Percentiles rank a stretch among this genome's conserved stretches.
phyloP scores from a whole-genome alignment of 345 rosid species.

The Raphanus sativus region DNA sequence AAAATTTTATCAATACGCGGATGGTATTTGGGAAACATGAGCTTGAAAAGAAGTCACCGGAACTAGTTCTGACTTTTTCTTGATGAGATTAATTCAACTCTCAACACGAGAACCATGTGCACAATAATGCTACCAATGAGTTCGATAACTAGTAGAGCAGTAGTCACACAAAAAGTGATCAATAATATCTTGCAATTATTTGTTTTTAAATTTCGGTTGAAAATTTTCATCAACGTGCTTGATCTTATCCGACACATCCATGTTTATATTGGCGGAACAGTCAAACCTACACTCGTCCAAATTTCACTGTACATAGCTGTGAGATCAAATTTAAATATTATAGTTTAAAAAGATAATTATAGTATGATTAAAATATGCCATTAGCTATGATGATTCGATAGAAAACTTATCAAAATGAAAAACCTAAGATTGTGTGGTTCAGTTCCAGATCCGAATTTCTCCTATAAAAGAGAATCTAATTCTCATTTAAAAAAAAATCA shows the following conservation, averaged over 20 bases:
- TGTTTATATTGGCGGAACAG: neutral
- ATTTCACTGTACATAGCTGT: neutral
- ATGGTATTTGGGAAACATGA: neutral
- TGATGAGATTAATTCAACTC: neutral
- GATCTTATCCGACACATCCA: constrained; percentile 27
- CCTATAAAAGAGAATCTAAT: neutral
- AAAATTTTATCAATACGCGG: neutral
- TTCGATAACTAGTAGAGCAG: neutral
- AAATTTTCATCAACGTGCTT: constrained; percentile 12
- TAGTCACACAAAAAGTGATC: constrained; percentile 11
- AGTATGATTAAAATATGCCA: neutral
- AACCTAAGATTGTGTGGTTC: neutral
- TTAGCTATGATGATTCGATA: neutral
- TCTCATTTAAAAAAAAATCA: neutral
- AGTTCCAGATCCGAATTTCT: neutral
- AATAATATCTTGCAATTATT: neutral
- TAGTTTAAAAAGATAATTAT: neutral
- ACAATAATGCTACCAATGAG: neutral
- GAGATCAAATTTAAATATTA: neutral
- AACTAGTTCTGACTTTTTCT: neutral
- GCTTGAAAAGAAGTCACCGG: constrained; percentile 8
- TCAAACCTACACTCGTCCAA: neutral
- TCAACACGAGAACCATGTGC: constrained; percentile 32
- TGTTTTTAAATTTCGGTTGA: constrained; percentile 19
- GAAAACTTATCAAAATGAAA: neutral